phyloP scores from a whole-genome alignment of 1,284 basidiomycete genomes.

The Trametes pubescens region DNA sequence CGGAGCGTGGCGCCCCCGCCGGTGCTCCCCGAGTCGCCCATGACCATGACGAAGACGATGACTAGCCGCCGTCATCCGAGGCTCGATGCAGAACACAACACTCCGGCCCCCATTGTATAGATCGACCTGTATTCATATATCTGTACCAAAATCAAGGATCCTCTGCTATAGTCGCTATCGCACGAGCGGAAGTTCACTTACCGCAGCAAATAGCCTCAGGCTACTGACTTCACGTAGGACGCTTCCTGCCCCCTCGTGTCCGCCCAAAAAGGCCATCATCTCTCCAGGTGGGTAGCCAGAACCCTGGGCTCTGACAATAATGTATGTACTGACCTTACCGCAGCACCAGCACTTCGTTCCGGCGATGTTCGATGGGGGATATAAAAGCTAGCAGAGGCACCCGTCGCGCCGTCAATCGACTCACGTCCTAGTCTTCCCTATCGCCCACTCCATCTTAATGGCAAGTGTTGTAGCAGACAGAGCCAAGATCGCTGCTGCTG shows the following conservation, averaged over 20 bases:
- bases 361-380: not conserved
- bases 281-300: too few relatives aligned
- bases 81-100: not conserved
- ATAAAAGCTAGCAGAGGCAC: not conserved
- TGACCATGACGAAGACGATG: conserved; percentile 26
- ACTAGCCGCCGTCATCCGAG: not conserved
- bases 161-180: not conserved
- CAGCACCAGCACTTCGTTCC: not conserved
- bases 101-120: not conserved
- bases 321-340: not conserved
- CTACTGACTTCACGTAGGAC: not conserved
- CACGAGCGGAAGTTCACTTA: not conserved
- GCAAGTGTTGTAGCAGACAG: conserved; percentile 3
- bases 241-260: not conserved
- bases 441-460: not conserved
- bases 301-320: too few relatives aligned
- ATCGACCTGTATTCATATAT: not conserved
- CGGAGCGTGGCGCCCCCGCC: not conserved
- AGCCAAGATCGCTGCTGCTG: conserved; percentile 5
- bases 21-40: conserved; percentile 9
- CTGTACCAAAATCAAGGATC: not conserved
- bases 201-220: not conserved
- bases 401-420: not conserved
- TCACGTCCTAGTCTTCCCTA: not conserved
- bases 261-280: not conserved